Base-by-base conservation (phyloP, 1,284 basidiomycete species). In the Tetrapyrgos nigripes region DNA sequence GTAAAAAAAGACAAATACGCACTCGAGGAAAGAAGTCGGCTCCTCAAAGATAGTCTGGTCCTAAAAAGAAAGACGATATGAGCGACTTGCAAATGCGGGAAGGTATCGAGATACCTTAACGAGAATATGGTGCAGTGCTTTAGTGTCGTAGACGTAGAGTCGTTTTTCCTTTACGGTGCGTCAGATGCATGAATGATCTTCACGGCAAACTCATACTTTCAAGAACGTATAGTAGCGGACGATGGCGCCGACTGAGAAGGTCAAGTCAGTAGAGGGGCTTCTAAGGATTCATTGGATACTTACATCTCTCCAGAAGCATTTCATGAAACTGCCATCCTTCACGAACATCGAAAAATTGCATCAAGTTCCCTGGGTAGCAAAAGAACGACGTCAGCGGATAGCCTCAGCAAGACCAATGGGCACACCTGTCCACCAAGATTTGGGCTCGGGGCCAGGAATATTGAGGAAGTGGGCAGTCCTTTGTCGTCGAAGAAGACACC, bases 121-220 rank as follows among this genome's bases (percentile, higher is more conserved):
- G 14, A 76, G 35, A 43, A 76, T 71, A 23, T 75, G 73, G 53
- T 76, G 67, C 46, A 76, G 45, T 3, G 73, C 72, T 59, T 69
- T 69, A 8, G 74, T 69, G 52, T 76, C 74, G 24, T 68, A 72
- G 1, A 68, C 66, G 44, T 71, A 67, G 19, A 73, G 55, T 51
- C 64, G 62, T 37, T 66, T 70, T 28, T 65, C 64, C 71, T 74
- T 13, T 33, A 21, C 13, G 35, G 27, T 24, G 29, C n/a, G n/a
- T n/a, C n/a, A n/a, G n/a, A n/a, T n/a, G n/a, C n/a, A n/a, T n/a
- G n/a, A n/a, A 43, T 13, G 10, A 59, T 21, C 55, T 26, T 23
- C 27, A 21, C 24, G 26, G 28, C 40, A 46, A 21, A 8, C 10
- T 5, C 4, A 23, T 27, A 5, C 27, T 44, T 47, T 43, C 49